Conservation (phyloP, 257 asterid species). For the Coffea canephora region DNA sequence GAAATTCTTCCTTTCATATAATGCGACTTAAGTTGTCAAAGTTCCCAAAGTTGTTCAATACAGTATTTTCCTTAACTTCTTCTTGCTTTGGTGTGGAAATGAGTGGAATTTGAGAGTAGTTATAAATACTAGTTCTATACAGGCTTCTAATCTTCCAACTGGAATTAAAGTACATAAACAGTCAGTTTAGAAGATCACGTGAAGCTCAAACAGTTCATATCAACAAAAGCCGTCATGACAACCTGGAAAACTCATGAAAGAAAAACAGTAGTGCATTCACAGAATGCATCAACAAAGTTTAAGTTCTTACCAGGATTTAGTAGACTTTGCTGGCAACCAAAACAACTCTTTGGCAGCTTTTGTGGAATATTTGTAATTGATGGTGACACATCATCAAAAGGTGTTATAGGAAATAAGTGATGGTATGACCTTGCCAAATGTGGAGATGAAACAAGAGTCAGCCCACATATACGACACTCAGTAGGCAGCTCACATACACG, state of each 20-base stretch:
- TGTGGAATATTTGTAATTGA: constrained; percentile 42
- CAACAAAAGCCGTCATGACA: neutral
- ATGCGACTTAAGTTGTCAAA: neutral
- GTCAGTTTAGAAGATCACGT: neutral
- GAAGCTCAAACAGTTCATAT: neutral
- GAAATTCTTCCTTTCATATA: neutral
- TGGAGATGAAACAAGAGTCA: constrained; percentile 96
- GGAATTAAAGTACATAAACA: neutral
- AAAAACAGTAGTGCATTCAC: neutral
- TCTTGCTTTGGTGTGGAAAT: neutral
- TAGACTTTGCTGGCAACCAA: constrained; percentile 87
- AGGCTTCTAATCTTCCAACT: neutral
- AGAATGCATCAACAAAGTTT: neutral
- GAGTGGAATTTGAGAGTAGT: neutral
- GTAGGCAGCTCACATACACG: constrained; percentile 93
- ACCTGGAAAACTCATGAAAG: neutral
- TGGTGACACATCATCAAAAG: constrained; percentile 74
- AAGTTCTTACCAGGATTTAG: constrained; percentile 57
- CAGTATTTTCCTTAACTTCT: neutral
- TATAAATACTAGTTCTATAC: neutral
- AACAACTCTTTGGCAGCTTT: constrained; percentile 52
- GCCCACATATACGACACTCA: constrained; percentile 82
- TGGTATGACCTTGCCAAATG: constrained; percentile 97
- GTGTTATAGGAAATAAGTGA: constrained; percentile 90
- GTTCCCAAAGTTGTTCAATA: neutral